Percentiles rank a stretch among this genome's conserved stretches.
Evolutionary conservation across 352 stramenopile species (phyloP).

Genomic region (Pythium graminicola): DNA sequence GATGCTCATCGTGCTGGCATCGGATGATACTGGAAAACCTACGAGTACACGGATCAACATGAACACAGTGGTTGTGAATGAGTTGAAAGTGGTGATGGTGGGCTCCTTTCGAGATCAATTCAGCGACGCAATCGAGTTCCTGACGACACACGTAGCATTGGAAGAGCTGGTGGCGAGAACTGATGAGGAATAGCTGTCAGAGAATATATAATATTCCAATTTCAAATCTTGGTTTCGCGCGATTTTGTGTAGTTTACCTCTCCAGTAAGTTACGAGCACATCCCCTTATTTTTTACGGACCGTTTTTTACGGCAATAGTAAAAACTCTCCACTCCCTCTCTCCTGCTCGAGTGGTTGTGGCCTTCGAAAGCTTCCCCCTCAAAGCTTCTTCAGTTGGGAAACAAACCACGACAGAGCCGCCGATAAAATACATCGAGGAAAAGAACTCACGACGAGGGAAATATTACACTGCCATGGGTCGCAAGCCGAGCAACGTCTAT

Average conservation of each 20-base stretch:
- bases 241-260: constrained; percentile 22
- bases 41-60: constrained; percentile 36
- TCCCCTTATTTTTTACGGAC: constrained; percentile 12
- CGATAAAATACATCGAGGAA: constrained; percentile 26
- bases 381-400: constrained; percentile 16
- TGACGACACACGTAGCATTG: constrained; percentile 11
- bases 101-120: constrained; percentile 29
- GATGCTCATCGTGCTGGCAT: constrained; percentile 17
- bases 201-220: background rate
- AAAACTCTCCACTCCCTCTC: constrained; percentile 15
- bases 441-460: constrained; percentile 22
- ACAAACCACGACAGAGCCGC: constrained; percentile 2
- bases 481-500: constrained; percentile 83
- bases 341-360: background rate
- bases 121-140: constrained; percentile 33
- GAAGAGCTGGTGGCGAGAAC: background rate
- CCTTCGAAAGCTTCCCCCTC: constrained; percentile 10
- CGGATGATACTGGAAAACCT: background rate
- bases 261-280: constrained; percentile 5
- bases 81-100: constrained; percentile 42
- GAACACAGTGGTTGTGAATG: constrained; percentile 64
- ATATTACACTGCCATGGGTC: constrained; percentile 56
- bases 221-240: constrained; percentile 23
- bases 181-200: background rate
- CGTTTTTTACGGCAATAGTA: constrained; percentile 23